Conservation (phyloP, 2,329 filamentous ascomycete species). For the Botrytis medusae region DNA sequence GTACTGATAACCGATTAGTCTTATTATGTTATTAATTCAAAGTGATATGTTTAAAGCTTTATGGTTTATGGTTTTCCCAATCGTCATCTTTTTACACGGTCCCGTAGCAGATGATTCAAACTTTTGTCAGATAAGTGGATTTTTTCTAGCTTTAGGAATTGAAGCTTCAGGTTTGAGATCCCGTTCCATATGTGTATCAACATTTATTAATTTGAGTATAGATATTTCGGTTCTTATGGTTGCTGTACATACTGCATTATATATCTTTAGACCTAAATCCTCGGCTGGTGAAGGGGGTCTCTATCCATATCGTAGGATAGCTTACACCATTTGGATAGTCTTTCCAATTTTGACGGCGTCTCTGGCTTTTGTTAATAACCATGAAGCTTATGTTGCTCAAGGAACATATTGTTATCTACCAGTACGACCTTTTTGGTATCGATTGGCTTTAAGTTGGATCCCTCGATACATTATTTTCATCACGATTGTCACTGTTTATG, state of each 20-base stretch:
- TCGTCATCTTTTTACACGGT: slow-evolving; percentile 55
- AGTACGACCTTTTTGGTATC: slow-evolving; percentile 65
- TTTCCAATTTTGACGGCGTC: slow-evolving; percentile 60
- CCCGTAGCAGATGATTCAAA: slow-evolving; percentile 50
- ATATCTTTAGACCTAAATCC: slow-evolving; percentile 61
- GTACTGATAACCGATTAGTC: slow-evolving; percentile 44
- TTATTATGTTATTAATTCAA: slow-evolving; percentile 72
- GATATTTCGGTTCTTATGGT: slow-evolving; percentile 73
- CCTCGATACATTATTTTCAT: slow-evolving; percentile 69
- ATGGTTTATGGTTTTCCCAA: slow-evolving; percentile 66
- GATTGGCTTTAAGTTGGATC: slow-evolving; percentile 68
- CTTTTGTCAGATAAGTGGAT: slow-evolving; percentile 69
- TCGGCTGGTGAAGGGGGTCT: slow-evolving; percentile 59
- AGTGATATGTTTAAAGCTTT: slow-evolving; percentile 70
- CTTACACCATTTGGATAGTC: slow-evolving; percentile 57
- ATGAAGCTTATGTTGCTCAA: slow-evolving; percentile 57
- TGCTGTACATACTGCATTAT: slow-evolving; percentile 69
- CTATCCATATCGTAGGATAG: slow-evolving; percentile 62
- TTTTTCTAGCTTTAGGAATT: slow-evolving; percentile 64
- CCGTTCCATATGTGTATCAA: not conserved
- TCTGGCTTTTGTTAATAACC: slow-evolving; percentile 60
- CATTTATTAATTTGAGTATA: slow-evolving; percentile 25
- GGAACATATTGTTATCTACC: slow-evolving; percentile 72
- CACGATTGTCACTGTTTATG: slow-evolving; percentile 63
- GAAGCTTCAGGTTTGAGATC: slow-evolving; percentile 56